Evolutionary conservation across 768 basidiomycete genomes (phyloP), one percentile per base, ranked within the genome.

Genomic region (Boletellus sp.): DNA sequence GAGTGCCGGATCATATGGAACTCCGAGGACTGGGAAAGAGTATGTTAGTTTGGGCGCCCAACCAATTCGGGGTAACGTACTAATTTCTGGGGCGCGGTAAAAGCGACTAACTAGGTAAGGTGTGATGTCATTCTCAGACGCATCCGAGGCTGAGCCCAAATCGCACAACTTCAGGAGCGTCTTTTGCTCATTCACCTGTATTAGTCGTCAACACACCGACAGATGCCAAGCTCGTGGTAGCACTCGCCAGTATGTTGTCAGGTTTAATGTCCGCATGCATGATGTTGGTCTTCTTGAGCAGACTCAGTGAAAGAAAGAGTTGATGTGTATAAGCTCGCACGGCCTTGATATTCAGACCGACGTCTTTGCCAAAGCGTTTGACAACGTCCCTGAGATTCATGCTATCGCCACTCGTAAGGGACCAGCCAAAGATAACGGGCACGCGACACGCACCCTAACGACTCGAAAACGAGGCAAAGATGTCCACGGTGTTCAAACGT

Each of bases 251-350:
- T 37, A 99, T 95, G 65, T 98, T 98, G 67, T 98, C 96, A 17
- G 96, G 96, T 69, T 98, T 98, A 66, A 99, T 90, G 64, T 99
- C 96, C 7, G 96, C 96, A 61, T 99, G 96, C 82, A 97, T 96
- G 51, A 98, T 83, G 56, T 89, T 92, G 51, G 84, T 79, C 71
- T 97, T 97, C 57, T 83, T 81, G 63, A 98, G 74, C 47, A 94
- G 74, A 57, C 87, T 81, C 55, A 98, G 68, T 16, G 91, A 80
- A 45, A 97, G 78, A 71, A 98, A 94, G 45, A 99, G 83, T 64
- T 99, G 96, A 58, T 95, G 91, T 26, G 96, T 85, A 65, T 99
- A 99, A n/a, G 94, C 94, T 57, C 95, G 83, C n/a, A 99, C 96
- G 43, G 96, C 96, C 58, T 85, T 83, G 61, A 98, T 87, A 61